Percentiles rank a stretch among this genome's conserved stretches.
These are phyloP conservation scores for Fusarium denticulatum DNA, from an alignment of 2,329 filamentous ascomycete species.

Conservation along the genomic window DNA sequence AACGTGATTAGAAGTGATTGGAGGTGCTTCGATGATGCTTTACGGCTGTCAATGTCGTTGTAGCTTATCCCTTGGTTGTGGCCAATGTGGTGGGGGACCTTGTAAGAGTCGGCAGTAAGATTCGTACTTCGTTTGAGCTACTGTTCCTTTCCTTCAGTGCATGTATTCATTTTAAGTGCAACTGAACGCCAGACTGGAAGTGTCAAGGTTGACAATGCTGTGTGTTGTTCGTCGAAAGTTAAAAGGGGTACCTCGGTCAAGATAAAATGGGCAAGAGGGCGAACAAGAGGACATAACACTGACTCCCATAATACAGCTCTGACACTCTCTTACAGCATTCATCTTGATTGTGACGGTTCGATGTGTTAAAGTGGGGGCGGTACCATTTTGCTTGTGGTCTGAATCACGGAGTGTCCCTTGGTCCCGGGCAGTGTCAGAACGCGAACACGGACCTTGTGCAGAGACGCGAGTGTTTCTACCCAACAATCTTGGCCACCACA, in stretches of 20 bases:
- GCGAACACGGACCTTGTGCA: background rate
- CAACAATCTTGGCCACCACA: too few relatives aligned
- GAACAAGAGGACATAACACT: accelerated
- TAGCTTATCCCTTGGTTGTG: accelerated
- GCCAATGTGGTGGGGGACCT: background rate
- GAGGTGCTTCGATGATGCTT: accelerated
- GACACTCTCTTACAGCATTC: accelerated
- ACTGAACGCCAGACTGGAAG: too few relatives aligned
- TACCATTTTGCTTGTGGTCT: background rate
- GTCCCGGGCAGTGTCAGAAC: too few relatives aligned
- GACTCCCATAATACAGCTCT: accelerated
- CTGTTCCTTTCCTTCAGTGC: accelerated
- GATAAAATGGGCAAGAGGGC: accelerated
- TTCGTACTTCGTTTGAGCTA: too few relatives aligned
- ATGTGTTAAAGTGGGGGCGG: background rate
- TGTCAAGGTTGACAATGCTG: background rate
- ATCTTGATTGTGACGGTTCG: accelerated
- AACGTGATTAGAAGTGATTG: accelerated
- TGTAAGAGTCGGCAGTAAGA: accelerated
- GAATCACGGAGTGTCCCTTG: background rate
- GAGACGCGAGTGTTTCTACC: background rate
- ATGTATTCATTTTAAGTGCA: accelerated
- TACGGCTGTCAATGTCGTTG: accelerated
- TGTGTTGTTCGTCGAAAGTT: background rate
- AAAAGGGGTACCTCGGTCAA: background rate